phyloP scores from a whole-genome alignment of 257 asterid species.

The Fraxinus quadrangulata region DNA sequence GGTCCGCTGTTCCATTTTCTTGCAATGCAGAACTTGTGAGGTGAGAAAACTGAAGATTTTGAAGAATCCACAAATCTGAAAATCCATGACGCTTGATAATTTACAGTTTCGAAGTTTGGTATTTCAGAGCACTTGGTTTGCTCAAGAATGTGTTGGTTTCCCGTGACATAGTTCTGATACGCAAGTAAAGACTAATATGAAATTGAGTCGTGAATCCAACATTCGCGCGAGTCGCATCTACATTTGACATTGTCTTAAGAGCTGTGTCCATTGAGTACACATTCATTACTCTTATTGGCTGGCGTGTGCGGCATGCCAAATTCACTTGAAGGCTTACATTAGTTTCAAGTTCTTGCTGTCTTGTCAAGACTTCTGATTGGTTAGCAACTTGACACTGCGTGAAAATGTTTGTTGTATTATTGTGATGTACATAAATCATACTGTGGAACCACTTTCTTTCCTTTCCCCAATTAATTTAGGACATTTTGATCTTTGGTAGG shows the following conservation, averaged over 20 bases:
- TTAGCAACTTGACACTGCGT: too few relatives aligned
- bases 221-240: too few relatives aligned
- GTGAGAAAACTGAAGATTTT: constrained; percentile 32
- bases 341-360: not conserved
- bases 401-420: too few relatives aligned
- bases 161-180: too few relatives aligned
- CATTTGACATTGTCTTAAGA: not conserved
- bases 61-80: constrained; percentile 68
- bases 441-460: not conserved
- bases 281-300: not conserved
- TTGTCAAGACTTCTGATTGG: not conserved
- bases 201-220: not conserved
- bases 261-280: not conserved
- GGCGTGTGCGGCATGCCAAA: too few relatives aligned
- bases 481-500: not conserved
- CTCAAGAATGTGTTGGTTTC: constrained; percentile 10
- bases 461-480: not conserved
- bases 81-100: constrained; percentile 65
- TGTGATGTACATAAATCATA: not conserved
- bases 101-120: not conserved
- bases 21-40: constrained; percentile 56
- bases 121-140: constrained; percentile 33
- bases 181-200: not conserved
- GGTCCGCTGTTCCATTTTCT: constrained; percentile 36
- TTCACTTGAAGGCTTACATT: not conserved